phyloP scores from a whole-genome alignment of 345 rosid species.

The Alliaria petiolata region DNA sequence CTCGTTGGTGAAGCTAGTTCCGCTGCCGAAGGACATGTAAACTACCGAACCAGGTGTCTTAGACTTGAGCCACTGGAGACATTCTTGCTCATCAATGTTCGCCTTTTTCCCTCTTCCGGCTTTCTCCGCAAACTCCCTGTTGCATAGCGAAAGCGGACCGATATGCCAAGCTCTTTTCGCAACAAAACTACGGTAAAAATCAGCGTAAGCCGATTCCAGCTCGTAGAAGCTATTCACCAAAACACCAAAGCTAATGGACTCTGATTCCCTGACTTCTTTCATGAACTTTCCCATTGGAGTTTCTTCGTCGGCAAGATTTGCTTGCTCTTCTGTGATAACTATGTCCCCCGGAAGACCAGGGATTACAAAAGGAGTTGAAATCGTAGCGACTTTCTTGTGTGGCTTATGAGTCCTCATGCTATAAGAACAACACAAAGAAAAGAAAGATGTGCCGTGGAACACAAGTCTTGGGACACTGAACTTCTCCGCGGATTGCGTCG shows the following conservation, averaged over 20 bases:
- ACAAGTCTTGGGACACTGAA: slow-evolving; percentile 28
- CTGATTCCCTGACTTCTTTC: slow-evolving; percentile 33
- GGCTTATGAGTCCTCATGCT: slow-evolving; percentile 32
- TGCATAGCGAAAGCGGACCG: slow-evolving; percentile 41
- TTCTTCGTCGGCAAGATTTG: slow-evolving; percentile 30
- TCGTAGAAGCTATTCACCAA: slow-evolving; percentile 71
- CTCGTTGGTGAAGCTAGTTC: slow-evolving; percentile 17
- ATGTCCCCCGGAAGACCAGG: slow-evolving; percentile 27
- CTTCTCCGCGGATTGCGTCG: slow-evolving; percentile 20
- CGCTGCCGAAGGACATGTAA: slow-evolving; percentile 46
- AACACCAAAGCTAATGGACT: slow-evolving; percentile 50
- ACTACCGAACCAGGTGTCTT: slow-evolving; percentile 37
- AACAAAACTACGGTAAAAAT: slow-evolving; percentile 39
- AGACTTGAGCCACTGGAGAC: slow-evolving; percentile 38
- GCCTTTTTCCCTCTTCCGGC: slow-evolving; percentile 33
- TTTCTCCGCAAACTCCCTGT: slow-evolving; percentile 25
- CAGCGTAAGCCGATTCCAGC: slow-evolving; percentile 53
- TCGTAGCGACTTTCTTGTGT: slow-evolving; percentile 26
- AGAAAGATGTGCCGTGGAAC: slow-evolving; percentile 32
- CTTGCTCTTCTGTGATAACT: slow-evolving; percentile 27
- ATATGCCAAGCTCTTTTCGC: slow-evolving; percentile 40
- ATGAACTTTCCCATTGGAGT: slow-evolving; percentile 12
- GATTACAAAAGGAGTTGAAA: slow-evolving; percentile 26
- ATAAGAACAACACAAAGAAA: slow-evolving; percentile 23
- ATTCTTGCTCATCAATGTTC: slow-evolving; percentile 33